These are phyloP conservation scores for Penicillium fimorum DNA, from an alignment of 495 filamentous ascomycete species.

Conservation along the genomic window DNA sequence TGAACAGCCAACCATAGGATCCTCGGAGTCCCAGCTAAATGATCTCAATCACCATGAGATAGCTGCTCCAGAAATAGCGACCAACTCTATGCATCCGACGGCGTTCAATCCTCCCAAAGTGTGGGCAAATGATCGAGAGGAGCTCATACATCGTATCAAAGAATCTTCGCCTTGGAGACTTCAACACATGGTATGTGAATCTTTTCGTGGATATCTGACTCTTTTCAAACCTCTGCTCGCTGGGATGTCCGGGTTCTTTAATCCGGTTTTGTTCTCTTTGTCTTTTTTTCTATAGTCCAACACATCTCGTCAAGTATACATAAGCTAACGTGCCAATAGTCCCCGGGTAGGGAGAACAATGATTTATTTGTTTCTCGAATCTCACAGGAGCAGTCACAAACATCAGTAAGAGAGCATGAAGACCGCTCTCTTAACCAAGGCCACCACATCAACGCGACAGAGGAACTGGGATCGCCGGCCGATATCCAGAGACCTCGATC, in stretches of 20 bases:
- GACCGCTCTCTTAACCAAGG: constrained; percentile 10
- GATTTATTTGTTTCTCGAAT: constrained; percentile 10
- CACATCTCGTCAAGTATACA: neutral
- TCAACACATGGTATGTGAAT: constrained; percentile 57
- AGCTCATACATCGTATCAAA: constrained; percentile 85
- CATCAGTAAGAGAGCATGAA: constrained; percentile 9
- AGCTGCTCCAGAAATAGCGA: constrained; percentile 4
- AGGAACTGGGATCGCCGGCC: constrained; percentile 37
- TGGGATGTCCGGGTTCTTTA: neutral
- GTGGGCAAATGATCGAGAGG: constrained; percentile 57
- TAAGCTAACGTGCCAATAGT: constrained; percentile 16
- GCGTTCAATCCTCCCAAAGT: constrained; percentile 19
- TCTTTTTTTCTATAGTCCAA: neutral
- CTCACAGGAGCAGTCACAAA: constrained; percentile 11
- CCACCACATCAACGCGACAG: constrained; percentile 6
- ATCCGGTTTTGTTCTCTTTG: neutral
- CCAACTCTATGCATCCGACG: constrained; percentile 3
- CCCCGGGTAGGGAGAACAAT: constrained; percentile 3
- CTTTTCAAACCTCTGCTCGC: neutral
- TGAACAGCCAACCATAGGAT: constrained; percentile 16
- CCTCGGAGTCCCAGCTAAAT: constrained; percentile 16
- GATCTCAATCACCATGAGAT: constrained; percentile 9
- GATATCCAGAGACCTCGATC: constrained; percentile 82
- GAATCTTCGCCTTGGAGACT: constrained; percentile 76
- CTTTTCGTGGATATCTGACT: neutral